Percentiles rank a stretch among this genome's conserved stretches.
These are phyloP conservation scores for Ascochyta viciae-villosae DNA, from an alignment of 2,329 filamentous ascomycete genomes.

Conservation along the genomic window DNA sequence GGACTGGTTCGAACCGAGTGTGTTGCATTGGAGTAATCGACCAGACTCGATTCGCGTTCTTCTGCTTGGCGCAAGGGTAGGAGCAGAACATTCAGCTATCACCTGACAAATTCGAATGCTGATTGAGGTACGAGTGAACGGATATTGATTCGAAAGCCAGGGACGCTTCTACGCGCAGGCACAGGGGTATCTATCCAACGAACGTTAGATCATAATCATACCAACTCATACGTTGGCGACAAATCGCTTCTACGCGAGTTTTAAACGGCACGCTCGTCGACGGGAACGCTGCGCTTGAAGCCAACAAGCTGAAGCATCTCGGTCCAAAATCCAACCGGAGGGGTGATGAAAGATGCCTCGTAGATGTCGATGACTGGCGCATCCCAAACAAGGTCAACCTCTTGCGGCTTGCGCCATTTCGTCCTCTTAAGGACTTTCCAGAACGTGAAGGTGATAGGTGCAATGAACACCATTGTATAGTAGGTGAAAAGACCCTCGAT, in stretches of 20 bases:
- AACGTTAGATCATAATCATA: constrained; percentile 16
- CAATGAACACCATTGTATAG: constrained; percentile 62
- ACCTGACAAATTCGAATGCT: constrained; percentile 7
- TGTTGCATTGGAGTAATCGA: not conserved
- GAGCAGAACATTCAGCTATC: constrained; percentile 15
- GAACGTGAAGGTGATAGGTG: constrained; percentile 59
- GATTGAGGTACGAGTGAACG: constrained; percentile 17
- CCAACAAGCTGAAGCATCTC: constrained; percentile 47
- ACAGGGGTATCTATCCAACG: constrained; percentile 23
- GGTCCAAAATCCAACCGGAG: constrained; percentile 46
- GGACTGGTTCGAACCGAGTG: not conserved
- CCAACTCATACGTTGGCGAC: not conserved
- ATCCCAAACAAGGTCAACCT: constrained; percentile 57
- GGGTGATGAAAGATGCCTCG: constrained; percentile 51
- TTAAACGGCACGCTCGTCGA: constrained; percentile 40
- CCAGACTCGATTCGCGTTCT: constrained; percentile 1
- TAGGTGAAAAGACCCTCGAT: constrained; percentile 61
- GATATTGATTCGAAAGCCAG: constrained; percentile 28
- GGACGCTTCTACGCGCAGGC: constrained; percentile 11
- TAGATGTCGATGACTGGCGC: constrained; percentile 50
- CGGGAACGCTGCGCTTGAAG: constrained; percentile 37
- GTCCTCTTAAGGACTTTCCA: constrained; percentile 72
- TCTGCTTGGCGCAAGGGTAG: constrained; percentile 29
- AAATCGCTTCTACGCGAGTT: not conserved
- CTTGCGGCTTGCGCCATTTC: constrained; percentile 56